Base-by-base conservation (phyloP, 257 asterid species). In the Solanum bulbocastanum region DNA sequence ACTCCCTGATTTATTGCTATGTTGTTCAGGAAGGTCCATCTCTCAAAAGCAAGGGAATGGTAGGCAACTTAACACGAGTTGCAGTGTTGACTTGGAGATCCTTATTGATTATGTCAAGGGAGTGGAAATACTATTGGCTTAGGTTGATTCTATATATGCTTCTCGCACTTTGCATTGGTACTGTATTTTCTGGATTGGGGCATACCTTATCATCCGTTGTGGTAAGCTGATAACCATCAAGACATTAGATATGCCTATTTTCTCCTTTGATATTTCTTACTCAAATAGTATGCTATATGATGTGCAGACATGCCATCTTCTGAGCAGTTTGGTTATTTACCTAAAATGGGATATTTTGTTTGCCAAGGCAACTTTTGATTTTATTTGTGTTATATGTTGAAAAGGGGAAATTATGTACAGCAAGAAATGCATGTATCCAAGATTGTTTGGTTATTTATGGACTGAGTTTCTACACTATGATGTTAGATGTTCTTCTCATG, bases 71-170 rank as follows among this genome's bases (percentile, higher is more conserved):
- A 37, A 87, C 94, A 60, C 93, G 94, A 88, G 92, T 96, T 39
- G 95, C 96, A 62, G 93, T 97, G 33, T 88, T 96, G 91, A 97
- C 99, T 20, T 97, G 99, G 99, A 93, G 99, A 92, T 97, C 99
- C 27, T 88, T 97, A 90, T 87, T 96, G 92, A 95, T 96, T 71
- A 97, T 97, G 99, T 97, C 98, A n/a, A 95, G 99, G 91, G 99
- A 97, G 93, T 97, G 98, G 99, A 96, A 97, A 83, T 97, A 94
- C 89, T 97, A 97, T 88, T 97, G 99, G 99, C 98, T 97, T 87
- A 98, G 99, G 89, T 91, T 97, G 89, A 91, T 96, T 86, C 92
- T 97, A 27, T 93, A 93, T 91, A 93, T 93, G 94, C 93, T 97
- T 92, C 91, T 97, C 88, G 91, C 98, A 4, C 92, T 95, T 83